Evolutionary conservation across 2,329 filamentous ascomycete genomes (phyloP).

Genomic region (Lizonia empirigonia): DNA sequence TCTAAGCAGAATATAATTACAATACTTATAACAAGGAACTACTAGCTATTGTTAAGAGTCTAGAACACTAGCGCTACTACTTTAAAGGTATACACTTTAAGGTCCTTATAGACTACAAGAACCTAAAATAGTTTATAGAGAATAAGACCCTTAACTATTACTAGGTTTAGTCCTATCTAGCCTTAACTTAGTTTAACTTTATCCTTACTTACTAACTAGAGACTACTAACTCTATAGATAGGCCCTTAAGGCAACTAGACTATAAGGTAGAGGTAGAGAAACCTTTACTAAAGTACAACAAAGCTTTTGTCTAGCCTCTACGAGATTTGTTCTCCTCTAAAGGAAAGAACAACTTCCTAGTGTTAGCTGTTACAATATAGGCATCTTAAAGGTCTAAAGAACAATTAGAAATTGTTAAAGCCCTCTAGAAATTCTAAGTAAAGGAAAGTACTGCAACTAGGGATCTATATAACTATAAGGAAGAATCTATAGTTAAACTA

Average conservation of each 20-base stretch:
- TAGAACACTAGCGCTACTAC: constrained; percentile 10
- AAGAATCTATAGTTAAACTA: neutral
- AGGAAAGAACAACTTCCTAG: neutral
- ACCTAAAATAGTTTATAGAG: constrained; percentile 17
- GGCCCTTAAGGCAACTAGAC: neutral
- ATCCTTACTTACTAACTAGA: neutral
- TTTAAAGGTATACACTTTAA: constrained; percentile 3
- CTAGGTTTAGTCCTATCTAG: neutral
- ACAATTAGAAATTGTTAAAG: too few relatives aligned
- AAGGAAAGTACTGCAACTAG: neutral
- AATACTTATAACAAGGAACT: constrained; percentile 4
- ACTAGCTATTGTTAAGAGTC: constrained; percentile 7
- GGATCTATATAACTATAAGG: neutral
- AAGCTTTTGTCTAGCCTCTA: neutral
- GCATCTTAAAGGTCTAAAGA: neutral
- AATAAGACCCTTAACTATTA: constrained; percentile 1
- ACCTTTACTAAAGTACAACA: neutral
- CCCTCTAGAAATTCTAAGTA: too few relatives aligned
- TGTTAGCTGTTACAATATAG: neutral
- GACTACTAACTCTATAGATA: neutral
- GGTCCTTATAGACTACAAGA: constrained; percentile 5
- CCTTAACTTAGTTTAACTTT: neutral
- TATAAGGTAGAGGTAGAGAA: neutral
- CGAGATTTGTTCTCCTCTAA: neutral
- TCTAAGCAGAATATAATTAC: constrained; percentile 15